phyloP scores from a whole-genome alignment of 2,329 filamentous ascomycete genomes.

The Fusarium tjaetaba region DNA sequence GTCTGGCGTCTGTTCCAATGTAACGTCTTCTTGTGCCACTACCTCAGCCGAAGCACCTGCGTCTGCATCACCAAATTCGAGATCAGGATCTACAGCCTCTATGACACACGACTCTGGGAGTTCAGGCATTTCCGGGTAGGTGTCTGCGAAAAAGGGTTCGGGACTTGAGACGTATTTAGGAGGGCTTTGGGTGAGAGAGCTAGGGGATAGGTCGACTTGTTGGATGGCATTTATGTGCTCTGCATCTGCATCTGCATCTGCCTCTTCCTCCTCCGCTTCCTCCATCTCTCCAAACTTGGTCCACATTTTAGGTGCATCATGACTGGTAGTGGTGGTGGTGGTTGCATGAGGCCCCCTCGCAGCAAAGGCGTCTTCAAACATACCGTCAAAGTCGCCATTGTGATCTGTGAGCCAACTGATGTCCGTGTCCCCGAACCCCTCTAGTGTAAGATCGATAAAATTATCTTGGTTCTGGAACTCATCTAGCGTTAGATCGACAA shows the following conservation, averaged over 20 bases:
- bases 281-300: conserved; percentile 31
- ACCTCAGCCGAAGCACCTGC: conserved; percentile 4
- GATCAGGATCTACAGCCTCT: neutral
- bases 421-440: neutral
- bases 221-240: conserved; percentile 11
- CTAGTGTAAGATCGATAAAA: conserved; percentile 1
- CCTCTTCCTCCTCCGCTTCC: conserved; percentile 7
- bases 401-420: conserved; percentile 4
- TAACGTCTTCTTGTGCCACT: neutral
- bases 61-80: neutral
- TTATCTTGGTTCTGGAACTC: conserved; percentile 5
- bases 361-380: conserved; percentile 16
- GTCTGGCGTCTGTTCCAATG: neutral
- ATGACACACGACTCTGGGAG: neutral
- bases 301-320: conserved; percentile 20
- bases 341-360: neutral
- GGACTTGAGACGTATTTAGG: neutral
- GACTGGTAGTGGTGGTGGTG: neutral
- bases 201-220: conserved; percentile 9
- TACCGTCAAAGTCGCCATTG: conserved; percentile 4
- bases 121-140: conserved; percentile 7
- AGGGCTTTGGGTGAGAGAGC: neutral
- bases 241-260: neutral
- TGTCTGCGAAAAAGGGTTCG: conserved; percentile 3
- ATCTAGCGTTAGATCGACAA: conserved; percentile 7